A percentile compares a stretch with the other conserved stretches of the same genome.
These are phyloP conservation scores for Solanum commersonii DNA, from an alignment of 257 asterid species.

Conservation along the genomic window DNA sequence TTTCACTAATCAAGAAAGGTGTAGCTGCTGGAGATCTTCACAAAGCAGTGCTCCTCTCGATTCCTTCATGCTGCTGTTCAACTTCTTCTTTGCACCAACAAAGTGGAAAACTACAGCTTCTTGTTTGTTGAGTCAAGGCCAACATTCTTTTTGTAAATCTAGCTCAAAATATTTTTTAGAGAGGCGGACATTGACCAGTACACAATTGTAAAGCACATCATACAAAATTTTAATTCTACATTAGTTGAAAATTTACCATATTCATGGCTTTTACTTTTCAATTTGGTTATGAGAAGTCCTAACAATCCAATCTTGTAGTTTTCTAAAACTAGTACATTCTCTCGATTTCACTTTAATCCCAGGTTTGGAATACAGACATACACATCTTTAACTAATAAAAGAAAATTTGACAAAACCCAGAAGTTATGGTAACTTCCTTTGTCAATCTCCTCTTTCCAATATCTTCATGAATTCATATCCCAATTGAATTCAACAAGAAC, in stretches of 20 bases:
- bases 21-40: conserved; percentile 11
- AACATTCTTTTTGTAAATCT: background rate
- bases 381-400: too few species aligned
- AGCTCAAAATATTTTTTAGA: background rate
- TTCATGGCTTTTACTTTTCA: background rate
- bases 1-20: conserved; percentile 12
- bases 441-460: too few species aligned
- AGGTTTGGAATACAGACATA: too few species aligned
- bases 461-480: too few species aligned
- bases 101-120: background rate
- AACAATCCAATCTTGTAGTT: background rate
- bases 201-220: background rate
- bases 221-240: background rate
- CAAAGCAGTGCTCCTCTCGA: conserved; percentile 12
- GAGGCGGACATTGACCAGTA: background rate
- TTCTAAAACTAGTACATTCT: too few species aligned
- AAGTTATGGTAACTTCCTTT: too few species aligned
- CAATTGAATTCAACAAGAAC: too few species aligned
- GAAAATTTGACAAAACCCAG: too few species aligned
- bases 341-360: too few species aligned
- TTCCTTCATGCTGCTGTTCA: background rate
- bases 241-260: background rate
- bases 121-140: background rate
- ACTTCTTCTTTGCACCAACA: background rate
- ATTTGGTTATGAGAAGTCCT: background rate